Percentiles rank a stretch among this genome's conserved stretches.
These are phyloP conservation scores for Acacia concinna DNA, from an alignment of 331 rosid species.

Conservation along the genomic window DNA sequence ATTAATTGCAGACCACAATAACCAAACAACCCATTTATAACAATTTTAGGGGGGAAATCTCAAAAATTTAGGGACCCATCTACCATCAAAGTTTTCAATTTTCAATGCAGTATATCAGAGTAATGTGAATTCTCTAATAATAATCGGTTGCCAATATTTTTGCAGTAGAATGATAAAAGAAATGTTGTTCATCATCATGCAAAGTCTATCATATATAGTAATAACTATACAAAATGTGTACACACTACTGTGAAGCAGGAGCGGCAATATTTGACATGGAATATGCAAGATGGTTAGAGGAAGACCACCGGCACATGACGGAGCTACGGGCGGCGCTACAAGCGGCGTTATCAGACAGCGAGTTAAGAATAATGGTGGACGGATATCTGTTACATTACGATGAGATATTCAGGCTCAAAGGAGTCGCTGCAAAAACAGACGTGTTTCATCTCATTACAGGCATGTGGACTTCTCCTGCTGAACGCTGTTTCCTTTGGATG, in stretches of 20 bases:
- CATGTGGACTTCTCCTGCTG: slow-evolving; percentile 80
- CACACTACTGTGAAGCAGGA: slow-evolving; percentile 38
- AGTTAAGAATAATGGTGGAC: slow-evolving; percentile 61
- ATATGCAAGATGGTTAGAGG: slow-evolving; percentile 88
- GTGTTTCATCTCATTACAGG: slow-evolving; percentile 86
- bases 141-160: no score
- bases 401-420: slow-evolving; percentile 72
- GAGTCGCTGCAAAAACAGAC: slow-evolving; percentile 74
- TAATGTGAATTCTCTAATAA: no score
- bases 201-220: background rate
- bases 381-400: slow-evolving; percentile 70
- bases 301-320: slow-evolving; percentile 77
- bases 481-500: slow-evolving; percentile 92
- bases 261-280: slow-evolving; percentile 96
- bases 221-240: background rate
- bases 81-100: background rate
- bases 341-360: slow-evolving; percentile 59
- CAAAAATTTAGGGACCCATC: background rate
- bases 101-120: no score
- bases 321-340: slow-evolving; percentile 70
- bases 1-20: slow-evolving; percentile 26
- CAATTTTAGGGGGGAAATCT: background rate
- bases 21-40: slow-evolving; percentile 11
- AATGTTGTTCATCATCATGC: background rate
- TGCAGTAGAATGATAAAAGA: no score